These are phyloP conservation scores for Zygnema cylindricum DNA, from an alignment of 139 green algal species.

Conservation along the genomic window DNA sequence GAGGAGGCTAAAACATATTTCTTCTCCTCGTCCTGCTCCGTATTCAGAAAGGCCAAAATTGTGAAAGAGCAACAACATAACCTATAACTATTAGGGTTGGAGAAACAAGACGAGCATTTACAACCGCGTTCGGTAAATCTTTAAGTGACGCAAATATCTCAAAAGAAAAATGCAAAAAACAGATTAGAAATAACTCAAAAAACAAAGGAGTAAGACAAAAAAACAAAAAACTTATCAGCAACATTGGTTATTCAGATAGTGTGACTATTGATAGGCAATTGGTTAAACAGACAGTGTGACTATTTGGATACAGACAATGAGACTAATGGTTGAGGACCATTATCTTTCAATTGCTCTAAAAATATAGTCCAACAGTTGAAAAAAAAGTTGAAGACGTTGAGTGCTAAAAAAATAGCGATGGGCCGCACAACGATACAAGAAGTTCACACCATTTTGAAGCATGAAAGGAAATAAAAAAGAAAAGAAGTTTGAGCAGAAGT, in stretches of 20 bases:
- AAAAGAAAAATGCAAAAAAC: neutral
- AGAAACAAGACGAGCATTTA: conserved; percentile 71
- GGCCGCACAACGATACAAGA: too few relatives aligned
- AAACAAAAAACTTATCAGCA: too few relatives aligned
- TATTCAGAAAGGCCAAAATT: conserved; percentile 66
- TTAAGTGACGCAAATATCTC: conserved; percentile 74
- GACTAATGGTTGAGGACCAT: too few relatives aligned
- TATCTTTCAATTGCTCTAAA: too few relatives aligned
- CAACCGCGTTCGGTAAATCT: conserved; percentile 69
- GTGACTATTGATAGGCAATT: conserved; percentile 8
- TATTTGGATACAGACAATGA: too few relatives aligned
- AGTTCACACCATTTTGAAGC: too few relatives aligned
- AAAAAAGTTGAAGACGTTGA: too few relatives aligned
- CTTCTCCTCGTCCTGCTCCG: neutral
- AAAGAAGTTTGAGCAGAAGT: too few relatives aligned
- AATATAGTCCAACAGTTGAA: too few relatives aligned
- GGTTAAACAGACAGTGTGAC: neutral
- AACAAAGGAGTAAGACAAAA: neutral
- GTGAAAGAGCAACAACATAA: conserved; percentile 76
- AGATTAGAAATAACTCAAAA: neutral
- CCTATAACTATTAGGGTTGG: conserved; percentile 97
- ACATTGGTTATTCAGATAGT: neutral
- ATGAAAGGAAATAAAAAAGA: too few relatives aligned
- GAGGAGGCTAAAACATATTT: neutral
- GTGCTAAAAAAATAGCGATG: too few relatives aligned